Base-by-base conservation (phyloP, 352 stramenopile genomes). In the Blastocystis sp. region DNA sequence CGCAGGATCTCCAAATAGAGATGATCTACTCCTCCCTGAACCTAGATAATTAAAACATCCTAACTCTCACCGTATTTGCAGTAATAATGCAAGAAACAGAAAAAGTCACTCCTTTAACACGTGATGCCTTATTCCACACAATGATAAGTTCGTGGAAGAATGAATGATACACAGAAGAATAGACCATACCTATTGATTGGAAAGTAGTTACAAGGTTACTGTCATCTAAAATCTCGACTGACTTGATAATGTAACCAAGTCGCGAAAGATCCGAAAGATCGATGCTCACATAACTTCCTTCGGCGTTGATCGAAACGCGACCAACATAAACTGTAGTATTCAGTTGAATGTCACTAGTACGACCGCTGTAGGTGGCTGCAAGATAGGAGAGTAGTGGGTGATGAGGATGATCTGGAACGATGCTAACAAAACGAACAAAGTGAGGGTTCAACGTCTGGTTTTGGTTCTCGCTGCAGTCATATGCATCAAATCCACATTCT, bases 401-500 rank as follows among this genome's bases (percentile, higher is more conserved):
- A 18, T 50, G 20, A 9, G 47, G n/a, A 9, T n/a, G 53, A 7
- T 9, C 34, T 13, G 59, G 18, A n/a, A 34, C 18, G 26, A 79
- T 9, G 43, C 41, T 54, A 5, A 62, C 20, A 47, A 76, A 76
- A 13, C 66, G 78, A 75, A 89, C 66, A 43, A 76, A 78, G 9
- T 18, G 24, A 2, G 56, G 5, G 75, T 90, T 91, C 34, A 96
- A 88, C 0, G 93, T 78, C 50, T 90, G 56, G 20, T 92, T 92
- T 78, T 91, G 70, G 20, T 90, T 53, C 8, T 91, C 91, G 81
- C 91, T 91, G 76, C 94, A 96, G 76, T 96, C 94, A 18, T 93
- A 94, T 65, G 91, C 90, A 87, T 96, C 94, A 91, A 94, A 96
- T 37, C 92, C 94, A 87, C 94, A 96, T 18, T 92, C 92, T 26